These are phyloP conservation scores for Penicillium sp. DNA, from an alignment of 2,329 filamentous ascomycete species.

Conservation along the genomic window DNA sequence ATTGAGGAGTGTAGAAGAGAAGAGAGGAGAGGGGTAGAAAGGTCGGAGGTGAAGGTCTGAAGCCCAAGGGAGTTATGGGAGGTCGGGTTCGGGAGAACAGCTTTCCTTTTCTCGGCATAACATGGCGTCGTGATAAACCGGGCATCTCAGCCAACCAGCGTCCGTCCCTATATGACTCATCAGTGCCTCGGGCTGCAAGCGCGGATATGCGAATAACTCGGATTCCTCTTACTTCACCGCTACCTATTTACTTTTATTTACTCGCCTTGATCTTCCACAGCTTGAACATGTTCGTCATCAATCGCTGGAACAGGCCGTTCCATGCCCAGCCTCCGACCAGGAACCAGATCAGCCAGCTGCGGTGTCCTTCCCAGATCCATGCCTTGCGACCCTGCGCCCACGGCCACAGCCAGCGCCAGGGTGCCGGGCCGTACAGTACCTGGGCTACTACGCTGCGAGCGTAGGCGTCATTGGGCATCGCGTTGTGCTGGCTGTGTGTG, in stretches of 20 bases:
- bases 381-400: constrained; percentile 36
- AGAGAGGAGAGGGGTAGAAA: constrained; percentile 11
- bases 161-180: constrained; percentile 28
- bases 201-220: constrained; percentile 34
- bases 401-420: constrained; percentile 51
- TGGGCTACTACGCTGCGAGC: constrained; percentile 53
- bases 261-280: constrained; percentile 37
- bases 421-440: constrained; percentile 45
- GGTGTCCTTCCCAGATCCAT: constrained; percentile 50
- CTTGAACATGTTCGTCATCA: constrained; percentile 51
- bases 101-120: constrained; percentile 38
- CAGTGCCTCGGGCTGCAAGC: constrained; percentile 19
- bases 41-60: constrained; percentile 15
- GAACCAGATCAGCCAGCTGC: constrained; percentile 51
- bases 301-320: constrained; percentile 36
- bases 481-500: constrained; percentile 51
- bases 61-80: constrained; percentile 16
- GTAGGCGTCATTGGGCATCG: constrained; percentile 52
- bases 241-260: neutral
- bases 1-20: constrained; percentile 18
- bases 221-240: constrained; percentile 10
- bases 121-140: constrained; percentile 25
- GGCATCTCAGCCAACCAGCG: constrained; percentile 29
- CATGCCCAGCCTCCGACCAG: constrained; percentile 47
- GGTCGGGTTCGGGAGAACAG: constrained; percentile 28